Percentiles rank a stretch among this genome's conserved stretches.
Evolutionary conservation across 2,329 filamentous ascomycete genomes (phyloP).

Genomic region (Cercospora beticola): DNA sequence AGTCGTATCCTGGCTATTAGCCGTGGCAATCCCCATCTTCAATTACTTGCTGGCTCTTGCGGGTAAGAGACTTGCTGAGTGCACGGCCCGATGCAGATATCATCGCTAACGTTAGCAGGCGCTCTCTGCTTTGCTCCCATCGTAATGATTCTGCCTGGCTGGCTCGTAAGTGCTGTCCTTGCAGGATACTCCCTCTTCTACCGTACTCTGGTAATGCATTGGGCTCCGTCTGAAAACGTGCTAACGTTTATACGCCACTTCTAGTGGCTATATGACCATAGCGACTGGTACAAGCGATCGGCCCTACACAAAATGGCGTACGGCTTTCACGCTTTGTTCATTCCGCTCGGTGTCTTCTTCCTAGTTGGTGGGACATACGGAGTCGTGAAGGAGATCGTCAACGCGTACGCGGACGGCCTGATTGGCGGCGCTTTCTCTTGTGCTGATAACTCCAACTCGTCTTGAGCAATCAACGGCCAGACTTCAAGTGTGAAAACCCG

Average conservation of each 20-base stretch:
- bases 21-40: conserved; percentile 57
- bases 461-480: conserved; percentile 1
- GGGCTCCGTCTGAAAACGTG: neutral
- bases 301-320: conserved; percentile 41
- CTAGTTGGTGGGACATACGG: conserved; percentile 52
- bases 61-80: conserved; percentile 36
- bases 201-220: neutral
- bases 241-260: neutral
- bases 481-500: neutral
- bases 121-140: conserved; percentile 53
- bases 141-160: conserved; percentile 50
- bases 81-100: neutral
- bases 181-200: neutral
- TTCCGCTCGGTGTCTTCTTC: conserved; percentile 50
- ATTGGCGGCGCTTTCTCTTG: conserved; percentile 53
- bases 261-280: conserved; percentile 52
- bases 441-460: conserved; percentile 45
- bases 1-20: conserved; percentile 51
- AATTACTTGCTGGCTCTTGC: conserved; percentile 53
- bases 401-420: conserved; percentile 51
- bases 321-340: conserved; percentile 44
- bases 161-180: conserved; percentile 33
- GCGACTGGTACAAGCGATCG: conserved; percentile 42
- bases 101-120: neutral
- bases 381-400: conserved; percentile 53